Percentiles rank a stretch among this genome's conserved stretches.
phyloP scores from a whole-genome alignment of 139 green algal genomes.

The Chlorella vulgaris region DNA sequence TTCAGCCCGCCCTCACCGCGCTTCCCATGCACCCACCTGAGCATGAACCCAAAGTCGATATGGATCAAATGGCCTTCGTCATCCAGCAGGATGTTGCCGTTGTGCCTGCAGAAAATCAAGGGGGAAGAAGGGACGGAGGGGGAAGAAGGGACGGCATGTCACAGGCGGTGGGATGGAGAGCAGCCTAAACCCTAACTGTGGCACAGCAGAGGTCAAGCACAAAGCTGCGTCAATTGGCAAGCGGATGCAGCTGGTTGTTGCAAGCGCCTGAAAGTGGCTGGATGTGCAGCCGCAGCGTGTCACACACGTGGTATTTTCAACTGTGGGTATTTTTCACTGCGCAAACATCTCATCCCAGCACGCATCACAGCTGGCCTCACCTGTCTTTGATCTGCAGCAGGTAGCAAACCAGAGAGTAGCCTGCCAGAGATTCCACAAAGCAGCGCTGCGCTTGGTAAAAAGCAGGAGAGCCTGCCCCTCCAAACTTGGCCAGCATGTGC shows the following conservation, averaged over 20 bases:
- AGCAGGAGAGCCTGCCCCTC: conserved; percentile 49
- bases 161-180: no score
- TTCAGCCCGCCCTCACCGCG: background rate
- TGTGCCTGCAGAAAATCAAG: conserved; percentile 56
- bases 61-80: conserved; percentile 91
- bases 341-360: no score
- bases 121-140: background rate
- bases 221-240: no score
- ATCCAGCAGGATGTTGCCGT: conserved; percentile 91
- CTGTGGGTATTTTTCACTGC: no score
- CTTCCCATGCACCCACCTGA: conserved; percentile 50
- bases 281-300: no score
- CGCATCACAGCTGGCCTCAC: no score
- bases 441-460: conserved; percentile 79
- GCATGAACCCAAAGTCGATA: conserved; percentile 99
- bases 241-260: no score
- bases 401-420: conserved; percentile 85
- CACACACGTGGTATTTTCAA: no score
- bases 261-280: no score
- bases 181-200: no score
- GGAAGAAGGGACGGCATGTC: background rate
- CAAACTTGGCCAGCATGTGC: conserved; percentile 84
- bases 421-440: conserved; percentile 94
- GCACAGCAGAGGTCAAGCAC: no score
- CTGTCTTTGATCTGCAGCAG: conserved; percentile 81